Conservation (phyloP, 768 basidiomycete species). For the Podaxis sp. region DNA sequence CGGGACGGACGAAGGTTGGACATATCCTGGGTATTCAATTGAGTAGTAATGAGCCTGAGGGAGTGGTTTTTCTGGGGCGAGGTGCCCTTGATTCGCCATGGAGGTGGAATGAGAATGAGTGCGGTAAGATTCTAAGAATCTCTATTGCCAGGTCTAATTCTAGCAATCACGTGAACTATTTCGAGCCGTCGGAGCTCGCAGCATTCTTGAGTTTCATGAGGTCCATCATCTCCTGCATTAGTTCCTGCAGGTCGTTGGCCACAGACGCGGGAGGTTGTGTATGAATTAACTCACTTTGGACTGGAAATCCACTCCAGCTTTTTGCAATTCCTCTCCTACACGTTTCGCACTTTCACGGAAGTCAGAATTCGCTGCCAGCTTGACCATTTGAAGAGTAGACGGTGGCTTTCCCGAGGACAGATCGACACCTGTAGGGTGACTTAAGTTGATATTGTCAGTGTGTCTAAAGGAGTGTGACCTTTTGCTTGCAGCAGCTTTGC, state of each 20-base stretch:
- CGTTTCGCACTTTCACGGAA: constrained; percentile 47
- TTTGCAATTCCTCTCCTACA: constrained; percentile 48
- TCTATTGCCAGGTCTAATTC: neutral
- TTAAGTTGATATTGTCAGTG: neutral
- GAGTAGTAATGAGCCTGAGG: constrained; percentile 68
- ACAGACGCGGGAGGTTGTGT: neutral
- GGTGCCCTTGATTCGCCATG: constrained; percentile 4
- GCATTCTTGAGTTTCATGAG: constrained; percentile 9
- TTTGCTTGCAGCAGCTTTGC: constrained; percentile 43
- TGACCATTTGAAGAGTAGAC: constrained; percentile 52
- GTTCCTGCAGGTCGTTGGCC: constrained; percentile 34
- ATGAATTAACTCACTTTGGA: constrained; percentile 44
- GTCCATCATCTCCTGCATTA: constrained; percentile 38
- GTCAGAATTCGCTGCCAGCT: constrained; percentile 48
- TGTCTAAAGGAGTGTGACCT: constrained; percentile 28
- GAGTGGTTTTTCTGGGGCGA: constrained; percentile 40
- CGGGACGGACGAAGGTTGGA: constrained; percentile 58
- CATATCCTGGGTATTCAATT: constrained; percentile 90
- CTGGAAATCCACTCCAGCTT: constrained; percentile 57
- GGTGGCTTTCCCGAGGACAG: constrained; percentile 39
- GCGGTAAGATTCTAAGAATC: neutral
- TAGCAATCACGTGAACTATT: constrained; percentile 5
- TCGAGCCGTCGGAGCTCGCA: neutral
- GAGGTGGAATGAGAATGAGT: neutral
- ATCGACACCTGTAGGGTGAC: constrained; percentile 43